Base-by-base conservation (phyloP, 305 asterid genomes). In the Fraxinus platypoda region DNA sequence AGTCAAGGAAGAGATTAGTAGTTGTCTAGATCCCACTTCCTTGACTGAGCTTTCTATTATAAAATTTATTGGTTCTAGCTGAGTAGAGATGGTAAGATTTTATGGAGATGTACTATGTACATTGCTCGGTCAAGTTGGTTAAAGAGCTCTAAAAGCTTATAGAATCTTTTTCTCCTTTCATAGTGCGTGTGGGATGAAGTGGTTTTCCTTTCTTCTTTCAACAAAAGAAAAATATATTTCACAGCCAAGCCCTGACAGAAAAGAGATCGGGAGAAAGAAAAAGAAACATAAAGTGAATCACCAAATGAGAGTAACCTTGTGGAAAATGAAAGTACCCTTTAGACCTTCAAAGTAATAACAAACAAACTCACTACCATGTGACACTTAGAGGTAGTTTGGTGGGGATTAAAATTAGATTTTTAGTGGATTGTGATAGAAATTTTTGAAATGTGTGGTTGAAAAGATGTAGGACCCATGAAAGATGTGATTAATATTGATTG, bases 341-440 rank as follows among this genome's bases (percentile, higher is more conserved):
- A 1, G n/a, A 66, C 19, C 74, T 66, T 26, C 19, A 26, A 66
- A 66, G 31, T 71, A 71, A 71, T 6, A 6, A 17, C 6, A 33
- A n/a, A 71, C 76, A 31, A 28, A 71, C 26, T 71, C n/a, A 28
- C 46, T n/a, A 49, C 71, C 80, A 77, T n/a, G 71, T 52, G 71
- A 8, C 38, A 77, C n/a, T 25, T 38, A 0, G 28, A 26, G 28
- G 1, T 1, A 0, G 28, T 26, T 26, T 26, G 28, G 1, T 26
- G 28, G 0, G 1, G 28, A 26, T n/a, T n/a, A n/a, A n/a, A n/a
- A n/a, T n/a, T n/a, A n/a, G n/a, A n/a, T n/a, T n/a, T n/a, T n/a
- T n/a, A n/a, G n/a, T n/a, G n/a, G n/a, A n/a, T n/a, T n/a, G n/a
- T n/a, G n/a, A n/a, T n/a, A n/a, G n/a, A n/a, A n/a, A n/a, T n/a